Evolutionary conservation across 768 basidiomycete species (phyloP), one percentile per base, ranked within the genome.

Genomic region (Pleurotus sapidus): DNA sequence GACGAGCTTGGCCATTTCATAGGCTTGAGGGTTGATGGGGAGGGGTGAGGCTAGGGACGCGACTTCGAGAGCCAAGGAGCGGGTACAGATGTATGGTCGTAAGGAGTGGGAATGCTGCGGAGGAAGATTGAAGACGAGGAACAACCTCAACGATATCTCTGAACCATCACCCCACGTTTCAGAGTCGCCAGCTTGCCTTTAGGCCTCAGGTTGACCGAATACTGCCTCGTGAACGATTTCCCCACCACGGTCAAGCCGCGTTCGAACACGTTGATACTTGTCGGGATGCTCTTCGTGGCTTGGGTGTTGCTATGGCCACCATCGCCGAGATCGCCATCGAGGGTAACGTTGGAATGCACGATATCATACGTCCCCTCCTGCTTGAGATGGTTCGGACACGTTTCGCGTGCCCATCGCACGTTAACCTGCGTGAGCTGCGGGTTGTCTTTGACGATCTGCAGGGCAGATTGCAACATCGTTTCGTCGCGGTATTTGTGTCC

Each of bases 401-500:
- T 54, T 24, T 54, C 51, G 24, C 51, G n/a, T 6, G 51, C 51
- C 51, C 51, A 54, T 4, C 51, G 51, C n/a, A 54, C 51, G 23
- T 54, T 54, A 11, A 54, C 23, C 25, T 54, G 51, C 24, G 34
- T n/a, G 39, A 54, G 25, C 25, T 20, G 34, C 9, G 51, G 51
- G 42, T 54, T 54, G 38, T 18, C 51, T 23, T 54, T 54, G 24
- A 54, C 25, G 46, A 56, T 56, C 9, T 39, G 51, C 6, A 54
- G 37, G 14, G 55, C 55, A 12, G 55, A 25, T 34, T 47, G 46
- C 6, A 47, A 27, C 55, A 56, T 56, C 23, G 42, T n/a, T 46
- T 57, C 56, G 27, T 78, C 78, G 11, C 67, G 56, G 57, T 79
- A 80, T 51, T 72, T 71, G 62, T 80, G 77, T 0, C 79, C 79